phyloP scores from a whole-genome alignment of 495 filamentous ascomycete genomes.

The Hyphodiscus hymeniophilus region DNA sequence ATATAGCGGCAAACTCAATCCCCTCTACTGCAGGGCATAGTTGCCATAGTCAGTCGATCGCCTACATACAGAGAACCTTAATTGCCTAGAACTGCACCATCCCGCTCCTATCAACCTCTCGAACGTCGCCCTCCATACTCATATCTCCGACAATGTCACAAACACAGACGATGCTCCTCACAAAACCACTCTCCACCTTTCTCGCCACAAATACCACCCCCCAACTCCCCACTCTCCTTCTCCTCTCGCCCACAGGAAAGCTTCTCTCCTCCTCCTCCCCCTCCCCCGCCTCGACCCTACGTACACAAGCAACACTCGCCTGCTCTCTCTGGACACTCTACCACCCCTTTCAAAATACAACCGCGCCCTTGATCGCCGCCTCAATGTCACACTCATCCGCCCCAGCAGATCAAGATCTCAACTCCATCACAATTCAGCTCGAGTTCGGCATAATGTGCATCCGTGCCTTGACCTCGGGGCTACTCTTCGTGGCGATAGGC shows the following conservation, averaged over 20 bases:
- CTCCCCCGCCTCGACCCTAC: constrained; percentile 20
- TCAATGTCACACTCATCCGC: too few species aligned
- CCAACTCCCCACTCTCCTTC: constrained; percentile 19
- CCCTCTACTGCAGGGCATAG: background rate
- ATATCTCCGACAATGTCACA: background rate
- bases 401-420: constrained; percentile 16
- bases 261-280: constrained; percentile 22
- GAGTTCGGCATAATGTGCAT: constrained; percentile 37
- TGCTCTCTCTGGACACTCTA: constrained; percentile 23
- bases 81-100: too few species aligned
- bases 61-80: too few species aligned
- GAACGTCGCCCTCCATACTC: constrained; percentile 1
- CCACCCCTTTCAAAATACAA: constrained; percentile 8
- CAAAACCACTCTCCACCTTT: constrained; percentile 21
- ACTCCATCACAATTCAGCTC: constrained; percentile 39
- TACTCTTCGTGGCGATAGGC: constrained; percentile 47
- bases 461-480: constrained; percentile 36
- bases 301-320: constrained; percentile 24
- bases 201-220: constrained; percentile 20
- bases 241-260: constrained; percentile 22
- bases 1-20: background rate
- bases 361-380: constrained; percentile 3
- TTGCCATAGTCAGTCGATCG: constrained; percentile 12
- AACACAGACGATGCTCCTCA: constrained; percentile 23
- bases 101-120: background rate